Conservation (phyloP, 805 yeast genomes). For the Lipomyces spencermartinsiae region DNA sequence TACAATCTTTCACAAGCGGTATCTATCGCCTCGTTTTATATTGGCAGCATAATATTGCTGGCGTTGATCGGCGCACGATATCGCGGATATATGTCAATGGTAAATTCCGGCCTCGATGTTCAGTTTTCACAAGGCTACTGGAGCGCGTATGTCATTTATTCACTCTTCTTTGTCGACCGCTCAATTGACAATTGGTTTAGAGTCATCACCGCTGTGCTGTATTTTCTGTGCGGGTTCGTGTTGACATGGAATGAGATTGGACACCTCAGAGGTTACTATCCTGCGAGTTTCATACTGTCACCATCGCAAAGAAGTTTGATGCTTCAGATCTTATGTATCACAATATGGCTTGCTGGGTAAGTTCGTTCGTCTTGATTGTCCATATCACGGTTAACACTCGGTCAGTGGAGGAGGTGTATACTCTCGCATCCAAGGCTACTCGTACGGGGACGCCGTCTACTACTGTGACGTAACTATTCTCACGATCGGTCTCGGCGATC, state of each 20-base stretch:
- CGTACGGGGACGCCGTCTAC: constrained; percentile 73
- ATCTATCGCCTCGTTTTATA: constrained; percentile 68
- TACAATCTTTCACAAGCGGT: constrained; percentile 68
- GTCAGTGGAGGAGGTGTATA: constrained; percentile 65
- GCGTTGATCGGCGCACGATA: constrained; percentile 45
- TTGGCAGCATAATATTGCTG: constrained; percentile 62
- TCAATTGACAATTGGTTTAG: neutral
- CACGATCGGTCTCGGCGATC: constrained; percentile 84
- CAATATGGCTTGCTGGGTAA: constrained; percentile 63
- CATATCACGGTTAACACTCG: constrained; percentile 42
- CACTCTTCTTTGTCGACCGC: constrained; percentile 40
- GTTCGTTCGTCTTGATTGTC: neutral
- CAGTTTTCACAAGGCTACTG: constrained; percentile 71
- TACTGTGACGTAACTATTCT: constrained; percentile 74
- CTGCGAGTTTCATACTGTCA: constrained; percentile 71
- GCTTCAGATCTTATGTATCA: constrained; percentile 68
- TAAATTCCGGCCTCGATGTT: constrained; percentile 14
- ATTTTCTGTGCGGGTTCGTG: constrained; percentile 61
- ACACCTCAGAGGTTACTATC: constrained; percentile 62
- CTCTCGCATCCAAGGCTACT: constrained; percentile 52
- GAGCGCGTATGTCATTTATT: constrained; percentile 52
- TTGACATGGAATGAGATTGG: constrained; percentile 69
- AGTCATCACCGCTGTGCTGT: constrained; percentile 62
- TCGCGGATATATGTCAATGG: neutral
- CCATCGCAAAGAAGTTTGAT: constrained; percentile 74